Evolutionary conservation across 441 rosid species (phyloP), one percentile per base, ranked within the genome.

Genomic region (Cnidoscolus chayamansa): DNA sequence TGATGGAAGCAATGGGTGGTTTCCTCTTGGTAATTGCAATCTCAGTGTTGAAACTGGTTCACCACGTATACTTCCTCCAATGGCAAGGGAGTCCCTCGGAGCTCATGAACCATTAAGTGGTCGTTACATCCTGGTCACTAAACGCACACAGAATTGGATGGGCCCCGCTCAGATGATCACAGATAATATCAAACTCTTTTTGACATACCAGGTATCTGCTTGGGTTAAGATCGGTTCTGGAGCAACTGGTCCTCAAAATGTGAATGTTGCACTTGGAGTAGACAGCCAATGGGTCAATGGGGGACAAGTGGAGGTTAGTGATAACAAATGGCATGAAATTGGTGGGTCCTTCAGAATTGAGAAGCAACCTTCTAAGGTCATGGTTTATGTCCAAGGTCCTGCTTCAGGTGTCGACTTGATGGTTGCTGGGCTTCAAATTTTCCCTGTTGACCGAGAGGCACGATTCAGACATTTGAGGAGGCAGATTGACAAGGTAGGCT

Each of bases 111-210:
- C 96, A 63, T 80, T 92, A 45, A 81, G 90, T 12, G 97, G 96
- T 57, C 88, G 79, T 67, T 89, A 73, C 80, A 88, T 94, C 68
- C 82, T 81, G 10, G 96, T 84, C 45, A 87, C 92, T 10, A 90
- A 86, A 45, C 88, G 97, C 43, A 82, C 94, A 0, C 90, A 90
- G 68, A 86, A 83, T 71, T 94, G 97, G 98, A 90, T 92, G 96
- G 98, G 97, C 60, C 97, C 98, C 30, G 97, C 97, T 63, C 97
- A 94, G 80, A 84, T 87, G 68, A 89, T 94, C 82, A 87, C 94
- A 0, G 94, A 89, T 32, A 90, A 84, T 79, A 54, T 94, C 69
- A 83, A 89, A 74, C 88, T 92, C 70, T 88, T 86, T 76, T 69
- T 94, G 84, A 94, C 97, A 48, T 92, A 92, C 81, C 97, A 94